A percentile compares a stretch with the other conserved stretches of the same genome.
Evolutionary conservation across 768 basidiomycete genomes (phyloP).

Genomic region (Neoboletus subvelutipes): DNA sequence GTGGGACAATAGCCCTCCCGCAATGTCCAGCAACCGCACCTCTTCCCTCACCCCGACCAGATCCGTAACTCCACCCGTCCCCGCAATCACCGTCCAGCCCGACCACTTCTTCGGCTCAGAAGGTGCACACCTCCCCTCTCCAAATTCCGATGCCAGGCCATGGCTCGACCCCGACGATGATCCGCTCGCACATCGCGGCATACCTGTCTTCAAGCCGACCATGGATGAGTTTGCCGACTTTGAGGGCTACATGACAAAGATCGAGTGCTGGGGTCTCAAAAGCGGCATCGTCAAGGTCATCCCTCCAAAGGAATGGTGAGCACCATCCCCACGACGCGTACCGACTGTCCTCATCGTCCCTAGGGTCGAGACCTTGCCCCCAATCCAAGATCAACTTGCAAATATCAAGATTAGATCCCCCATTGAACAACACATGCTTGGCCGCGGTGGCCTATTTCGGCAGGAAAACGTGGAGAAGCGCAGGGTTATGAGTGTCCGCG

Average conservation of each 20-base stretch:
- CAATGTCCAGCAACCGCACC: conserved; percentile 28
- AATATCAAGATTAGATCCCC: conserved; percentile 81
- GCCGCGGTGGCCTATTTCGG: conserved; percentile 81
- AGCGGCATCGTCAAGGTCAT: conserved; percentile 97
- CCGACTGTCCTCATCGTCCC: conserved; percentile 18
- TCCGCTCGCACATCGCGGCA: conserved; percentile 79
- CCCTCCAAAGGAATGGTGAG: conserved; percentile 92
- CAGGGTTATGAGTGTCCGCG: conserved; percentile 77
- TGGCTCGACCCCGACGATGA: conserved; percentile 82
- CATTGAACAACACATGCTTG: conserved; percentile 92
- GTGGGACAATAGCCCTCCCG: conserved; percentile 7
- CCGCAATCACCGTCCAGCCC: conserved; percentile 60
- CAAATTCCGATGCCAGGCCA: conserved; percentile 57
- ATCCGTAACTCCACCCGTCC: conserved; percentile 46
- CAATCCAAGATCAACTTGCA: conserved; percentile 67
- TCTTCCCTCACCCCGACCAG: conserved; percentile 40
- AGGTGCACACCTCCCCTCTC: conserved; percentile 47
- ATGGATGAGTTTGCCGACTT: conserved; percentile 92
- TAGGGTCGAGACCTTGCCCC: conserved; percentile 73
- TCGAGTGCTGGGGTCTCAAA: conserved; percentile 87
- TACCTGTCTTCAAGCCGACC: conserved; percentile 94
- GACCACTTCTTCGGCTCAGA: conserved; percentile 80
- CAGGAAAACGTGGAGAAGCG: conserved; percentile 91
- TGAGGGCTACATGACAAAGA: conserved; percentile 81
- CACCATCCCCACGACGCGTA: conserved; percentile 17